Percentiles rank a stretch among this genome's conserved stretches.
phyloP scores from a whole-genome alignment of 2,329 filamentous ascomycete genomes.

The Xylaria sp. region DNA sequence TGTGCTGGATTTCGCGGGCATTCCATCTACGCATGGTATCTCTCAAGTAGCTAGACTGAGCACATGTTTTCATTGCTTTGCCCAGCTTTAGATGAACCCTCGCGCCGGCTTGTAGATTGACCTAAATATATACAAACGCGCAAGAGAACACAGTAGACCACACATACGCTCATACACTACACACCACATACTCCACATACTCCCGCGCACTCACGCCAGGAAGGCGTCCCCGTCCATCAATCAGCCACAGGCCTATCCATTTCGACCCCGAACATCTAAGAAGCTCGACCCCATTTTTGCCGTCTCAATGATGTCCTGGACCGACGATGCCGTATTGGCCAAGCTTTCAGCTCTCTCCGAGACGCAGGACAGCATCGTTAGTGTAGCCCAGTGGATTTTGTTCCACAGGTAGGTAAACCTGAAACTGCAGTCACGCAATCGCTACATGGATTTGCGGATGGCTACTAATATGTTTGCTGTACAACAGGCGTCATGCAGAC shows the following conservation, averaged over 20 bases:
- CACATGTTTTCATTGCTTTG: conserved; percentile 16
- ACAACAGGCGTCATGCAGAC: conserved; percentile 80
- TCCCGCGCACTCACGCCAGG: neutral
- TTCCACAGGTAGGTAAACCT: conserved; percentile 77
- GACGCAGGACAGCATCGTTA: conserved; percentile 95
- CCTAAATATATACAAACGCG: conserved; percentile 21
- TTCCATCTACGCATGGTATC: neutral
- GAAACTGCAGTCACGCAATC: conserved; percentile 7
- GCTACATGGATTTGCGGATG: conserved; percentile 7
- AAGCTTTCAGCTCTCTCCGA: conserved; percentile 96
- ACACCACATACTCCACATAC: too few species aligned
- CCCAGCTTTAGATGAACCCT: conserved; percentile 20
- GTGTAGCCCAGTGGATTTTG: conserved; percentile 98
- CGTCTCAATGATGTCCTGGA: conserved; percentile 75
- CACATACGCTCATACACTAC: too few species aligned
- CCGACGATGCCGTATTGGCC: conserved; percentile 90
- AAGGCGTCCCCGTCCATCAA: neutral
- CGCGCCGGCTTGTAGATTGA: conserved; percentile 26
- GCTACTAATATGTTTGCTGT: conserved; percentile 35
- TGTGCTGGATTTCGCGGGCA: neutral
- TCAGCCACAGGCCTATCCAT: neutral
- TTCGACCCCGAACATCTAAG: conserved; percentile 3
- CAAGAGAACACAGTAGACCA: neutral
- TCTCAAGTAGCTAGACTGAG: conserved; percentile 16
- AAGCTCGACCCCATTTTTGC: neutral